Evolutionary conservation across 768 basidiomycete genomes (phyloP).

Genomic region (Lentinula aciculospora): DNA sequence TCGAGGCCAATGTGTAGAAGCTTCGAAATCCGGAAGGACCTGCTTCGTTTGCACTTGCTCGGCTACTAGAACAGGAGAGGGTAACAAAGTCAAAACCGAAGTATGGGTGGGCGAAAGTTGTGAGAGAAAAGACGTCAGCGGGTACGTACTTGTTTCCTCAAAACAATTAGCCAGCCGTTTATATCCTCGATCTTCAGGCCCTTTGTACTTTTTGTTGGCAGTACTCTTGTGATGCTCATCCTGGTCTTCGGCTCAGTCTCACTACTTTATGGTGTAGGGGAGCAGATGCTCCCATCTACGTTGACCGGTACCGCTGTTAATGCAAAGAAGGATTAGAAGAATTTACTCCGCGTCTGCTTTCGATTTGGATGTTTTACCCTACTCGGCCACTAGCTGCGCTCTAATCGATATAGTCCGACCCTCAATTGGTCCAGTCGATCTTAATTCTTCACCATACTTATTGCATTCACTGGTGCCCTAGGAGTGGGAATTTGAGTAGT

Average conservation of each 20-base stretch:
- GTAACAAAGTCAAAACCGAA: conserved; percentile 48
- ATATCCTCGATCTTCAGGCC: conserved; percentile 36
- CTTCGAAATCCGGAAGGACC: conserved; percentile 52
- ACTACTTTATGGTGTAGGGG: conserved; percentile 58
- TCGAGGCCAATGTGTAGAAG: conserved; percentile 58
- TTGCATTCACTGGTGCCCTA: too few relatives aligned
- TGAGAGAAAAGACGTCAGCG: conserved; percentile 75
- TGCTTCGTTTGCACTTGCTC: conserved; percentile 53
- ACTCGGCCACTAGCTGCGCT: neutral
- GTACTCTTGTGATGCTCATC: conserved; percentile 56
- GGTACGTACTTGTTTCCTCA: conserved; percentile 40
- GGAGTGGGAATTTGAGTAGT: too few relatives aligned
- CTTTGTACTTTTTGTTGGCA: conserved; percentile 71
- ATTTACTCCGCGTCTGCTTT: neutral
- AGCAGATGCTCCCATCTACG: conserved; percentile 65
- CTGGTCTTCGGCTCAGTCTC: conserved; percentile 63
- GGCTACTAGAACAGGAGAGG: conserved; percentile 41
- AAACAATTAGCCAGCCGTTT: neutral
- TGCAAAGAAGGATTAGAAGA: conserved; percentile 44
- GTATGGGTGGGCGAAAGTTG: conserved; percentile 74
- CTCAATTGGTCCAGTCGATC: too few relatives aligned
- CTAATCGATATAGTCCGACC: too few relatives aligned
- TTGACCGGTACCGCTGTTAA: conserved; percentile 55
- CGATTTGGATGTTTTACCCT: neutral
- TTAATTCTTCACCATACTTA: too few relatives aligned